Evolutionary conservation across 2,329 filamentous ascomycete genomes (phyloP), one percentile per base, ranked within the genome.

Genomic region (Claviceps monticola): DNA sequence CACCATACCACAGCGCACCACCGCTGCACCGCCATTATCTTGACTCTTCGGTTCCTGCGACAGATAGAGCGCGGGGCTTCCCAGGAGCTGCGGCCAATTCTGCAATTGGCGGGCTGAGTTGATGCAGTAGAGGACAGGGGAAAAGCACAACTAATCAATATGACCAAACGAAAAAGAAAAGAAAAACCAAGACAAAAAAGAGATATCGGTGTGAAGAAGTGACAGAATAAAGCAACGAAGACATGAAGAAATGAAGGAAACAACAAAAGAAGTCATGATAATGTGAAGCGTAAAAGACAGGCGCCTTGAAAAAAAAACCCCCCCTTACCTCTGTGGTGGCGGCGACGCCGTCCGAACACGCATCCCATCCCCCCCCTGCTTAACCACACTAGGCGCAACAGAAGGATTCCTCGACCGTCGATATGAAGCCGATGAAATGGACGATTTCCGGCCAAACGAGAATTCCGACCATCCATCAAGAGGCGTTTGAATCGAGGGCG

Each of bases 361-460:
- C 46, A 37, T 3, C 14, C 48, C 45, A 16, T 50, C 29, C 29
- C 36, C 29, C 29, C 36, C 44, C 36, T 46, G 50, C n/a, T 51
- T 54, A 19, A 14, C 34, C 17, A 34, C 29, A 34, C 29, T 46
- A 29, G 42, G 42, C 7, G 37, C 39, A 8, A 53, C 34, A 4
- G 53, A 54, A 34, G 44, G 44, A 26, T 53, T 53, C 19, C 50
- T 50, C 17, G 44, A 48, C 5, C 36, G 43, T 37, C 47, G 51
- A 38, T 48, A 49, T 16, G 53, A 54, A n/a, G 49, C 23, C 3
- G 53, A 53, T 21, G 53, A 52, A 9, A 53, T 38, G 7, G 54
- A 53, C 14, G 54, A 53, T 38, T 55, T 53, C 16, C 51, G 38
- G 17, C 49, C 54, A 48, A 50, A 48, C 26, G 54, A 53, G n/a